Base-by-base conservation (phyloP, 2,329 filamentous ascomycete species). In the Fusarium albidum region DNA sequence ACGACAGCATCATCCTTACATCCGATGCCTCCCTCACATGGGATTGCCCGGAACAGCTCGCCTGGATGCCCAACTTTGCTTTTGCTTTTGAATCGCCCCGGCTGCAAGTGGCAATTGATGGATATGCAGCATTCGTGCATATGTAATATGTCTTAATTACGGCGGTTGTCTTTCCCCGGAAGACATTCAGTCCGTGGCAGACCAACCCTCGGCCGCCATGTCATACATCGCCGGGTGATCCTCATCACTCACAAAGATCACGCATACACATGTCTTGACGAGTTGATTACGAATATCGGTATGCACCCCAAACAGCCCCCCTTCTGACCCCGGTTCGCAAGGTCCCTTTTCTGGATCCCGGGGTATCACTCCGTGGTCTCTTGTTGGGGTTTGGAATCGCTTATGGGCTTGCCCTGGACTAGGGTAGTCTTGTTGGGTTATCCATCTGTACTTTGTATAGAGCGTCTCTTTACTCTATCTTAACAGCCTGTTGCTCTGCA, bases 251-350 rank as follows among this genome's bases (percentile, higher is more conserved):
- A 26, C 33, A 41, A 41, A 21, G 21, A 21, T 21, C 21, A 21
- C 21, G 4, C 21, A 13, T 28, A 42, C 44, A n/a, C n/a, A n/a
- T n/a, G n/a, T n/a, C n/a, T n/a, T n/a, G n/a, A n/a, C n/a, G n/a
- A n/a, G n/a, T n/a, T n/a, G n/a, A n/a, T n/a, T n/a, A n/a, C n/a
- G n/a, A n/a, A n/a, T n/a, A n/a, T n/a, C n/a, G n/a, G n/a, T n/a
- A n/a, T n/a, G n/a, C n/a, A n/a, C 57, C 58, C 57, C 57, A 53
- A 58, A 49, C 27, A 46, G 52, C 29, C 39, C 33, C 40, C 13
- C 29, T 37, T 48, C n/a, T 48, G 26, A 25, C 17, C 43, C 39
- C 52, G 44, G 45, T 29, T 27, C 32, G 29, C 34, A 34, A 25
- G 29, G 27, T 35, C 17, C 49, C 50, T 34, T 34, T 38, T 21